Base-by-base conservation (phyloP, 2,329 filamentous ascomycete genomes). In the Achaetomium macrosporum region DNA sequence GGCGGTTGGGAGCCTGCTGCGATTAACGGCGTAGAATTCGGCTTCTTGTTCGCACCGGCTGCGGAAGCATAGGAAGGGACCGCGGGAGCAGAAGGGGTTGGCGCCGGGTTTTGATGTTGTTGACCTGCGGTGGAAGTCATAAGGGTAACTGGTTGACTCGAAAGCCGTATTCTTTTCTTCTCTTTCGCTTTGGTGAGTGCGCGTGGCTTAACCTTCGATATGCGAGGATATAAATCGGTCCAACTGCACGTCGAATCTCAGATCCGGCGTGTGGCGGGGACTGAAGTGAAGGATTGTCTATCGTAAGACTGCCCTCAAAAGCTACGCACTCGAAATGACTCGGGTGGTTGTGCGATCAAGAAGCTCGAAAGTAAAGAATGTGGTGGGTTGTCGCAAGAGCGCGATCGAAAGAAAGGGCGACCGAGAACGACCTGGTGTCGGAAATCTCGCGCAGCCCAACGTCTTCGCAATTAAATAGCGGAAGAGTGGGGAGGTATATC, bases 1-100 rank as follows among this genome's bases (percentile, higher is more conserved):
- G 78, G 76, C 61, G 70, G 74, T 63, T 73, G 73, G 60, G 80
- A 78, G 68, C 79, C 78, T 68, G 79, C 76, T 70, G 78, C 79
- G 69, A 80, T 76, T 71, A 81, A 68, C 67, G 81, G 78, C 71
- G 79, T 77, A 70, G 79, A 74, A 66, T 76, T 72, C 68, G 74
- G 72, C 76, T 84, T 84, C 76, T 83, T 83, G 61, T 75, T 73
- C 71, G 78, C 76, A 74, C 78, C 75, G 69, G 76, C 82, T 73
- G 82, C 81, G 65, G 81, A 83, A 75, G 82, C 82, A 81, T 85
- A 84, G 68, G 82, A 84, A 70, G 78, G 75, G 69, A 78, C 75
- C 67, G 77, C 73, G 69, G 77, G 74, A 71, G 77, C 74, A 61
- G 69, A 70, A 69, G 73, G 72, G 71, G 73, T 80, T 66, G 76